Evolutionary conservation across 1,284 basidiomycete genomes (phyloP).

Genomic region (Volvariella volvacea): DNA sequence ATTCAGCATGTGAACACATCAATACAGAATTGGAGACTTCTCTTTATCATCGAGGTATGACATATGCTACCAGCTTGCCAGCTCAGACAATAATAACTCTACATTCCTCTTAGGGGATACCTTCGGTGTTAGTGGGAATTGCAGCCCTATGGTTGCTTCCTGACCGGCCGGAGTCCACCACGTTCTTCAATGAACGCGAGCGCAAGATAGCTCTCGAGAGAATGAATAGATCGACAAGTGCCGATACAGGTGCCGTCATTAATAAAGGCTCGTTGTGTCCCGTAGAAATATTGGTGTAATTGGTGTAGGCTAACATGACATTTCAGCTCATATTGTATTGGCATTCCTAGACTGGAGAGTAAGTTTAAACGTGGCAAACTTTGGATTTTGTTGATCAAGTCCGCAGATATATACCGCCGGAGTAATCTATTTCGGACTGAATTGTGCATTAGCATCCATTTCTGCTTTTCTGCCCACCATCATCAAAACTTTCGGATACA

Average conservation of each 20-base stretch:
- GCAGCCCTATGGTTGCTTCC: slow-evolving; percentile 65
- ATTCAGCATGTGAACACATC: slow-evolving; percentile 49
- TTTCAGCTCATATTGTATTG: slow-evolving; percentile 49
- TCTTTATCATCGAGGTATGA: slow-evolving; percentile 71
- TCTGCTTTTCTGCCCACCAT: slow-evolving; percentile 85
- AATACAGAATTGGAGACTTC: slow-evolving; percentile 55
- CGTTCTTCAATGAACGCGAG: slow-evolving; percentile 66
- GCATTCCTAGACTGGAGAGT: slow-evolving; percentile 73
- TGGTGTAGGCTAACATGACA: not conserved
- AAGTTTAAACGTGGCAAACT: slow-evolving; percentile 14
- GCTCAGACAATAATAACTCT: slow-evolving; percentile 5
- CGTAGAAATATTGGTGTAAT: not conserved
- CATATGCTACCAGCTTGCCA: slow-evolving; percentile 7
- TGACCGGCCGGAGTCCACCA: slow-evolving; percentile 70
- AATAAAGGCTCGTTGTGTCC: slow-evolving; percentile 45
- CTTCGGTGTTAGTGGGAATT: slow-evolving; percentile 63
- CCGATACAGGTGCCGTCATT: slow-evolving; percentile 62
- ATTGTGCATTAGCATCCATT: slow-evolving; percentile 72
- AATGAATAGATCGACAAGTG: slow-evolving; percentile 63
- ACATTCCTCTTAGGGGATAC: slow-evolving; percentile 41
- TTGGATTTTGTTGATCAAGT: not conserved
- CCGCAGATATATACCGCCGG: slow-evolving; percentile 54
- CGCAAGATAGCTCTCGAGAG: slow-evolving; percentile 67
- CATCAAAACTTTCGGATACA: slow-evolving; percentile 63
- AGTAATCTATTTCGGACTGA: slow-evolving; percentile 73